These are phyloP conservation scores for Penicillium pancosmium DNA, from an alignment of 495 filamentous ascomycete genomes.

Conservation along the genomic window DNA sequence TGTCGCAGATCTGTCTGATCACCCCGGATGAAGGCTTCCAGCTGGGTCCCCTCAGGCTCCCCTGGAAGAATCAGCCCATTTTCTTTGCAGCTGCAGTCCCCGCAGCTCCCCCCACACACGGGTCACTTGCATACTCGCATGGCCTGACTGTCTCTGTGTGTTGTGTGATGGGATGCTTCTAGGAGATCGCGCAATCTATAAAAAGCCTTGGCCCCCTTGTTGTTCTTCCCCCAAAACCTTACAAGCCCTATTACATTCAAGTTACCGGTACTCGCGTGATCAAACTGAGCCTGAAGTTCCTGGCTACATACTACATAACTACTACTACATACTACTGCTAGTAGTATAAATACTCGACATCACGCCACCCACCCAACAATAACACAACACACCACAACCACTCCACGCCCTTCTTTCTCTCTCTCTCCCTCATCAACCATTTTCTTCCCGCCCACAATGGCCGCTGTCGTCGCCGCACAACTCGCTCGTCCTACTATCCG, in stretches of 20 bases:
- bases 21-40: slow-evolving; percentile 14
- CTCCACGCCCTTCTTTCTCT: not conserved
- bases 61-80: slow-evolving; percentile 19
- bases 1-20: slow-evolving; percentile 13
- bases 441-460: slow-evolving; percentile 26
- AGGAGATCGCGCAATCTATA: slow-evolving; percentile 9
- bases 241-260: not conserved
- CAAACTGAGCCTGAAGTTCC: not conserved
- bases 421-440: not conserved
- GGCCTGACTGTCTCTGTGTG: slow-evolving; percentile 18
- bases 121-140: slow-evolving; percentile 24
- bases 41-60: not conserved
- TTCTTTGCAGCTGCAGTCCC: slow-evolving; percentile 6
- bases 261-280: not conserved
- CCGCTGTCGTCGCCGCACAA: slow-evolving; percentile 29
- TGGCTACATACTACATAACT: not conserved
- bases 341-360: not conserved
- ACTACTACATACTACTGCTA: not conserved
- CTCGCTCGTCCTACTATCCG: slow-evolving; percentile 44
- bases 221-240: not conserved
- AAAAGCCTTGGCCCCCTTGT: slow-evolving; percentile 9
- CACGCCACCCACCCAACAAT: slow-evolving; percentile 2
- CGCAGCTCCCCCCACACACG: slow-evolving; percentile 23
- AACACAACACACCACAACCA: not conserved
- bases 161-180: not conserved